Base-by-base conservation (phyloP, 257 asterid genomes). In the Penstemon eatonii region DNA sequence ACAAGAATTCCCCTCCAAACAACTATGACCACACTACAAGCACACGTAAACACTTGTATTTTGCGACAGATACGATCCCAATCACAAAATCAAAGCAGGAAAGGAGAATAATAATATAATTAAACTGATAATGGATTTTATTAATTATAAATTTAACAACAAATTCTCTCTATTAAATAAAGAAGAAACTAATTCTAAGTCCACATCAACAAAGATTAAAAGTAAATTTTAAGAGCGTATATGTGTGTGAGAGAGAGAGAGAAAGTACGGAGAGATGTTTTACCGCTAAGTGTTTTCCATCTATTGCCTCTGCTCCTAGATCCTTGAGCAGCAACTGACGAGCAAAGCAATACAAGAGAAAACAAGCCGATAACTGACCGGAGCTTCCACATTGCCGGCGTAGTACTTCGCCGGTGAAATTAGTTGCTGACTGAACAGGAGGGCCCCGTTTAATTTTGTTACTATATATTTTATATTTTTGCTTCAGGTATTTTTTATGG, bases 201-300 rank as follows among this genome's bases (percentile, higher is more conserved):
- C 33, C 33, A 25, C 33, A 25, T 25, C 33, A 25, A 25, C 33
- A 25, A 25, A 2, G 2, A 25, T 25, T 25, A 25, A 25, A 25
- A 25, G 33, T 25, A 25, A 1, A 25, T 2, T 25, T 25, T 25
- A 25, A 25, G 33, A 25, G 33, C 33, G 33, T 1, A 25, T 25
- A 2, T 25, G 33, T 25, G 33, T 8, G 8, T 43, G 8, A 3
- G 46, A 51, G 38, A 37, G 9, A 43, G 1, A 11, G 8, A 7
- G 47, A 37, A 7, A 37, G 25, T n/a, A 40, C 0, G 49, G 49
- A 49, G 62, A 57, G 41, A 65, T 62, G 42, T 66, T 19, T 68
- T 66, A 88, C 96, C 96, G 36, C 15, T 25, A 25, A 91, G 90
- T 38, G 97, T 91, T 44, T 79, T 81, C 97, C 96, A 91, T 81